Base-by-base conservation (phyloP, 306 rosid genomes). In the Biancaea sappan region DNA sequence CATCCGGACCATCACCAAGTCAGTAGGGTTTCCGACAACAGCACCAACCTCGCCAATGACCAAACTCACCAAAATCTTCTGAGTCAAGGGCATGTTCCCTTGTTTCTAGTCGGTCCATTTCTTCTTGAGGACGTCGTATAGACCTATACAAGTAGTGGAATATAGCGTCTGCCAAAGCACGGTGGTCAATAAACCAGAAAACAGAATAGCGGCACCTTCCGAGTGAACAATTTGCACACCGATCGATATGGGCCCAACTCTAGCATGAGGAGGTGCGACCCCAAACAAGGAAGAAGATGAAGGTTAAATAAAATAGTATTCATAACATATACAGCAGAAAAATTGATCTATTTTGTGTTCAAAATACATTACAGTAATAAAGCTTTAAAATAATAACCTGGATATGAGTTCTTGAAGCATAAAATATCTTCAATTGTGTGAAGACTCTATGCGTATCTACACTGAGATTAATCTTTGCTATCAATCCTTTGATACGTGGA, bases 1-100 rank as follows among this genome's bases (percentile, higher is more conserved):
- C 98, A 92, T 92, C 1, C 96, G 74, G 24, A 92, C 98, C 98
- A 90, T 92, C 0, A 96, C 98, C 7, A 92, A 89, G 63, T 92
- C 98, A 1, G 98, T 96, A 0, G 98, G 98, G 74, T 90, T 92
- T 0, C 96, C 96, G 0, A 92, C 90, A 3, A 91, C 94, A 0
- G 96, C 96, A 0, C 98, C 98, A 7, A 92, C 75, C 0, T 86
- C 98, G 0, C 98, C 96, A 57, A 94, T 91, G 24, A 90, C 15
- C 0, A 92, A 74, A 0, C 96, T 96, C 0, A 94, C 92, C 0
- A 76, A 24, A 1, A 92, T 86, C 54, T 92, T 92, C 0, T 75
- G 37, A 0, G 69, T 1, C 26, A 90, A 66, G 0, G 96, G 78
- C 48, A 92, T 75, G 57, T 74, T 81, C 0, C 85, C 88, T 0